Conservation (phyloP, 73 alveolate genomes). For the Tetrahymena borealis region DNA sequence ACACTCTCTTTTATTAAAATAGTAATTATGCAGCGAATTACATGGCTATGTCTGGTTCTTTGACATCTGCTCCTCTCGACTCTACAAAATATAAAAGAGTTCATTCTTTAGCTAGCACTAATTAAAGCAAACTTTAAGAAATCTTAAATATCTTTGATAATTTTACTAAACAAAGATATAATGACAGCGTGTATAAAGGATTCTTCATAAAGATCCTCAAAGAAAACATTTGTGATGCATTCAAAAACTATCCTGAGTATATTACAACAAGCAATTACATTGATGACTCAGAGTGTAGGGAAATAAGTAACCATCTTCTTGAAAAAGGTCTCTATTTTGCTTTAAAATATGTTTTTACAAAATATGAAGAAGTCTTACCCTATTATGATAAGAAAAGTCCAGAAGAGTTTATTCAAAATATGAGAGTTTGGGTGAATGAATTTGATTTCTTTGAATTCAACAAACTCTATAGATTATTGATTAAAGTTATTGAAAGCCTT, state of each 20-base stretch:
- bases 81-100: background rate
- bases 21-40: background rate
- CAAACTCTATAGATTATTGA: background rate
- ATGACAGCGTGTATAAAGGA: background rate
- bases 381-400: background rate
- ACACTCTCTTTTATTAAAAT: too few relatives aligned
- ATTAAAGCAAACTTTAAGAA: background rate
- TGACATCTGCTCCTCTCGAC: background rate
- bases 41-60: background rate
- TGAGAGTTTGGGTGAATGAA: background rate
- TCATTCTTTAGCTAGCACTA: background rate
- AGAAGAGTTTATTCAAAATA: background rate
- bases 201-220: background rate
- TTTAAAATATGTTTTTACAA: background rate
- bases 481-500: background rate
- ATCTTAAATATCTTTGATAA: background rate
- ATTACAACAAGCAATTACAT: background rate
- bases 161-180: background rate
- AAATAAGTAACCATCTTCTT: background rate
- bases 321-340: background rate
- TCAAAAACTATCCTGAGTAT: background rate
- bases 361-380: background rate
- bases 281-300: background rate
- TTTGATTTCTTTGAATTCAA: background rate
- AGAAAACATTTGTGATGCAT: background rate